Conservation (phyloP, 441 rosid species). For the Macaranga tanarius region DNA sequence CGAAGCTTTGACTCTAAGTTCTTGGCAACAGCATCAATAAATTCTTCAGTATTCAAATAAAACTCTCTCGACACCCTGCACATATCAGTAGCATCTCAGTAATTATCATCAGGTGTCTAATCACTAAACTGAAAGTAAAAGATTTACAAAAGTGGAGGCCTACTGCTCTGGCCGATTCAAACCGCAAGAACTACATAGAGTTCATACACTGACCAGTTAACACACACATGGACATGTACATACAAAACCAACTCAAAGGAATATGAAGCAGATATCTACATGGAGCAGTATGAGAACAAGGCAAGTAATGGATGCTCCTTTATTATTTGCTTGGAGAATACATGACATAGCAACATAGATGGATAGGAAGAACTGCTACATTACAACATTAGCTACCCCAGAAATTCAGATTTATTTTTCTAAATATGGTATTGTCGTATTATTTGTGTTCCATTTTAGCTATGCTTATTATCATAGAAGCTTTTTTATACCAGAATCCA, state of each 20-base stretch:
- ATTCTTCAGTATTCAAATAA: slow-evolving; percentile 79
- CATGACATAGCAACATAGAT: neutral
- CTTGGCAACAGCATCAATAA: slow-evolving; percentile 73
- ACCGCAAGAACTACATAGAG: no score
- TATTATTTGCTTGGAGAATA: neutral
- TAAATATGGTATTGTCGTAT: neutral
- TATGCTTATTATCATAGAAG: neutral
- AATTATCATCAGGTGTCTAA: neutral
- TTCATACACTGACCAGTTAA: no score
- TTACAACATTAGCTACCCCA: no score
- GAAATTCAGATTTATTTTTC: neutral
- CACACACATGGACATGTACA: neutral
- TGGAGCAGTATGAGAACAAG: neutral
- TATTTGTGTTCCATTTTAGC: neutral
- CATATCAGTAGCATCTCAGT: slow-evolving; percentile 6
- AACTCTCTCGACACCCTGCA: slow-evolving; percentile 73
- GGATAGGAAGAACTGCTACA: neutral
- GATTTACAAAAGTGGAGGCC: neutral
- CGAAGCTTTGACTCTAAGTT: slow-evolving; percentile 54
- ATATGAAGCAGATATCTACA: neutral
- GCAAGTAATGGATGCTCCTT: neutral
- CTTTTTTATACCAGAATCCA: neutral
- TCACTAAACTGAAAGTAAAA: neutral
- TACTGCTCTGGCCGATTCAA: neutral
- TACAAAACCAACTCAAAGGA: neutral